Conservation (phyloP, 129 eudicot genomes). For the Silybum marianum region DNA sequence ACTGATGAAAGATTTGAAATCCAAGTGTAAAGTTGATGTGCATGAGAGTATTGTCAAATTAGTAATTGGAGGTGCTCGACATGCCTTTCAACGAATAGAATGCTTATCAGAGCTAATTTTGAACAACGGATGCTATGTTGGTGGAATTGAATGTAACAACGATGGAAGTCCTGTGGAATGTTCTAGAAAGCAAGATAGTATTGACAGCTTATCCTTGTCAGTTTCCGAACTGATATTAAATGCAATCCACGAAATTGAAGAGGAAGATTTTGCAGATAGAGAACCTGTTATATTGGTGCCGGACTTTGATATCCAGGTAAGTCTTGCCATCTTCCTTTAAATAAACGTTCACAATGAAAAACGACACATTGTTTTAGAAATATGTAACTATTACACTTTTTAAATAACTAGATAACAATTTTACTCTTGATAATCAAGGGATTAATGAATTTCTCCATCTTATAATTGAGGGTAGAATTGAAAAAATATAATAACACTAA, state of each 20-base stretch:
- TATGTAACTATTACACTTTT: background rate
- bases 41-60: conserved; percentile 43
- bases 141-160: conserved; percentile 27
- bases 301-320: conserved; percentile 84
- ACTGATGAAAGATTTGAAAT: conserved; percentile 44
- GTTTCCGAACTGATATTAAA: conserved; percentile 38
- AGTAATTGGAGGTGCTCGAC: conserved; percentile 40
- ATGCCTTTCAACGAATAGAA: conserved; percentile 40
- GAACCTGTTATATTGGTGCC: conserved; percentile 75
- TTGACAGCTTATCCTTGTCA: conserved; percentile 30
- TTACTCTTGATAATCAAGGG: background rate
- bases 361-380: background rate
- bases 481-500: too few relatives aligned
- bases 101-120: conserved; percentile 44
- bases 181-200: conserved; percentile 12
- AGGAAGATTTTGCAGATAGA: conserved; percentile 38
- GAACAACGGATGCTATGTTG: conserved; percentile 67
- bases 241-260: conserved; percentile 39
- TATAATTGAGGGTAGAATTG: too few relatives aligned
- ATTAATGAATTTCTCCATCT: background rate
- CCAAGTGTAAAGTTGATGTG: conserved; percentile 28
- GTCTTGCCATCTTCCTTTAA: background rate
- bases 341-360: background rate
- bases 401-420: background rate
- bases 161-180: conserved; percentile 12